These are phyloP conservation scores for Colletotrichum sp. DNA, from an alignment of 2,329 filamentous ascomycete genomes.

Conservation along the genomic window DNA sequence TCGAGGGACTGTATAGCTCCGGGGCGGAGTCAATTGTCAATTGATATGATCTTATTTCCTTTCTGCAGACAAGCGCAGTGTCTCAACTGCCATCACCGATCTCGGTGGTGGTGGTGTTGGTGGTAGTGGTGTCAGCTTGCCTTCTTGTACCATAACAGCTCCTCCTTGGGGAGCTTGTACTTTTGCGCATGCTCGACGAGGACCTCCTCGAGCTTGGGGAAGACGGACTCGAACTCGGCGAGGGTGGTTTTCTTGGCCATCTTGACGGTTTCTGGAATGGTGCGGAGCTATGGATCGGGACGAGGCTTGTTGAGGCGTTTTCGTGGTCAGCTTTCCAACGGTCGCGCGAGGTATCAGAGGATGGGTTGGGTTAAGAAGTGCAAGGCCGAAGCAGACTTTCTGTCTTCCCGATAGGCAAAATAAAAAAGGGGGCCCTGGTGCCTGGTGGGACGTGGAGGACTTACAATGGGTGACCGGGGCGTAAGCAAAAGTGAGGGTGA, in stretches of 20 bases:
- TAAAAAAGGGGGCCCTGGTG: neutral
- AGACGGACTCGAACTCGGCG: conserved; percentile 88
- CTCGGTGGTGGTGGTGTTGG: neutral
- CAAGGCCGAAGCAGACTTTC: neutral
- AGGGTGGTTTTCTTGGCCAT: conserved; percentile 78
- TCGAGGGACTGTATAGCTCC: conserved; percentile 74
- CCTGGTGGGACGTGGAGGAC: neutral
- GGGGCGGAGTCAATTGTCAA: neutral
- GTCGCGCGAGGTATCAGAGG: neutral
- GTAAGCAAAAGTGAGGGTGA: neutral
- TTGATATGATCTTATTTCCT: neutral
- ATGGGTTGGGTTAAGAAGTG: neutral
- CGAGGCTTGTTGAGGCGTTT: neutral
- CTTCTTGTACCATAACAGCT: conserved; percentile 85
- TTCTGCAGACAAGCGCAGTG: neutral
- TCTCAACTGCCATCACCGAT: neutral
- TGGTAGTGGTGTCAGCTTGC: conserved; percentile 49
- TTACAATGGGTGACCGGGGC: neutral
- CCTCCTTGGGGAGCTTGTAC: conserved; percentile 83
- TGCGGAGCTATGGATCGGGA: neutral
- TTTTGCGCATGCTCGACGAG: conserved; percentile 78
- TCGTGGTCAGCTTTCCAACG: neutral
- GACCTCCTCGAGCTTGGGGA: conserved; percentile 83
- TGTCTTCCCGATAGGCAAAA: neutral
- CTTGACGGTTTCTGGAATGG: conserved; percentile 27